Evolutionary conservation across 768 basidiomycete genomes (phyloP), one percentile per base, ranked within the genome.

Genomic region (Mrakia gelida): DNA sequence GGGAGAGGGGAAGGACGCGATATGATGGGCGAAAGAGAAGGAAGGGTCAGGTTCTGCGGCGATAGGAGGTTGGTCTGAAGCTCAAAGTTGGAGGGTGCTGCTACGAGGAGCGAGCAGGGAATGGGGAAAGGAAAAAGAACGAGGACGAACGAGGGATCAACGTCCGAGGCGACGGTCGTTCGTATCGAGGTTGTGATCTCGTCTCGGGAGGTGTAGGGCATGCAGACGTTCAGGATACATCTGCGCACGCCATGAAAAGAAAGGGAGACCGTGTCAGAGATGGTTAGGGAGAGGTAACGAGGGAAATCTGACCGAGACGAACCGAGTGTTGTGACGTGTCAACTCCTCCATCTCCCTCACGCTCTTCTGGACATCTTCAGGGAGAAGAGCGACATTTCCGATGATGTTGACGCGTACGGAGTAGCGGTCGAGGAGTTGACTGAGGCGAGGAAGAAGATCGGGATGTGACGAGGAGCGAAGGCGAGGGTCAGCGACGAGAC

Each of bases 131-230:
- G 49, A 52, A 52, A 21, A 5, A 2, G 21, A 21, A 52, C 16
- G 18, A 54, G 7, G 43, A 75, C 49, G 67, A 43, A 71, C 41
- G 52, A 56, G 73, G n/a, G 61, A 81, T 56, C 67, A 1, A 45
- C 41, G 5, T 38, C 67, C 26, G 80, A 74, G 38, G 80, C 56
- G 1, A 85, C 81, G 16, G 83, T 81, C 1, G 86, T 84, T 79
- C 90, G 86, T 3, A 98, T 88, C 0, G 96, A 92, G 0, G 89
- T 89, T 3, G 92, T 88, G 18, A 98, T 95, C 84, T 99, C 97
- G 82, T 99, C 93, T 41, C 91, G 88, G 2, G 95, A 92, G 7
- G 94, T 88, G 82, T 98, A 99, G 0, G 96, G 91, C 87, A 95
- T 93, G 85, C 92, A 94, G 7, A 98, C 86, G 82, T 98, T 98